Evolutionary conservation across 225 moss, liverwort and hornwort genomes (phyloP), one percentile per base, ranked within the genome.

Genomic region (Pseudoscleropodium purum): DNA sequence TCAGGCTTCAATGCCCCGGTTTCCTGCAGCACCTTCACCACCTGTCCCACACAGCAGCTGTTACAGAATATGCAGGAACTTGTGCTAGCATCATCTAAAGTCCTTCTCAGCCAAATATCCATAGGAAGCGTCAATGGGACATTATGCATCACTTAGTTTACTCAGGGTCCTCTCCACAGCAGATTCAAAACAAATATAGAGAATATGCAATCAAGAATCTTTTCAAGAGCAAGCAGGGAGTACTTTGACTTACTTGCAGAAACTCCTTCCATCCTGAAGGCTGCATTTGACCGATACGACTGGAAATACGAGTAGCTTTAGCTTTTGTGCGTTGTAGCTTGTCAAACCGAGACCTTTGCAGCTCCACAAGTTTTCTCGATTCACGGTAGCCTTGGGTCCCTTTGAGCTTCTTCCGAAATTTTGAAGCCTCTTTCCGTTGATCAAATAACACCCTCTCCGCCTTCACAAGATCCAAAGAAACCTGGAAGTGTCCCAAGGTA

Each of bases 251-350:
- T 92, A 95, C 95, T 92, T 96, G 97, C 65, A 99, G 91, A 91
- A 99, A 99, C 88, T 99, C 99, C 85, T 97, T 99, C 99, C 99
- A 99, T 68, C 99, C 99, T 49, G 97, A 95, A 90, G 99, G 97
- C 88, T 97, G 96, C 97, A 99, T 96, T 88, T 94, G 94, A 69
- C 91, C 92, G 41, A 97, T 97, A 57, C 99, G 96, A 90, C 62
- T 92, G n/a, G 92, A 91, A 83, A 99, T 94, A 85, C 94, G 93
- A 82, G 79, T 57, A 34, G 93, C 92, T 89, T 96, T 99, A 21
- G 93, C 89, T 89, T 75, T 92, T 86, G 92, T 89, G 33, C 95
- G 95, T 62, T 93, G 91, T 86, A 98, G 92, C 85, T 95, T 97
- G 81, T 97, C 97, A 47, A 94, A 86, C 41, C 97, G 93, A 62